Percentiles rank a stretch among this genome's conserved stretches.
These are phyloP conservation scores for Aspergillus brasiliensis DNA, from an alignment of 2,329 filamentous ascomycete genomes.

Conservation along the genomic window DNA sequence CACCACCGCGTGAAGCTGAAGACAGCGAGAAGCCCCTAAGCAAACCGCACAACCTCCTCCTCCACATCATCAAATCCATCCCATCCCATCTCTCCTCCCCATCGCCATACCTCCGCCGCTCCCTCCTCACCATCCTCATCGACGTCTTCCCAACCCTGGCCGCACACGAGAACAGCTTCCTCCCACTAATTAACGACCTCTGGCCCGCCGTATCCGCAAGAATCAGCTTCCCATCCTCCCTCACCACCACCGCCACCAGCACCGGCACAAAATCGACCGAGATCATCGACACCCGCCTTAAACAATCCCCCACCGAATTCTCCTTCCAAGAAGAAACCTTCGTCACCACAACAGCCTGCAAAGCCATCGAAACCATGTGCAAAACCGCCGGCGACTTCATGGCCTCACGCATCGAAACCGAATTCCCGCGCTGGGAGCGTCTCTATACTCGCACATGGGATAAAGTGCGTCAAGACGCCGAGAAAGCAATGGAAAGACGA, in stretches of 20 bases:
- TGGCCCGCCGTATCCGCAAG: slow-evolving; percentile 73
- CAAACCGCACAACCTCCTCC: slow-evolving; percentile 77
- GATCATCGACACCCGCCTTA: slow-evolving; percentile 46
- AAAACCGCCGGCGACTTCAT: slow-evolving; percentile 78
- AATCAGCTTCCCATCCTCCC: slow-evolving; percentile 46
- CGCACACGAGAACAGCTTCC: slow-evolving; percentile 75
- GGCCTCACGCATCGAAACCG: slow-evolving; percentile 69
- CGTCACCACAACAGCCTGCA: slow-evolving; percentile 69
- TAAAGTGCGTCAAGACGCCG: slow-evolving; percentile 40
- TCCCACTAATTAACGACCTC: slow-evolving; percentile 85
- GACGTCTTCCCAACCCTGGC: slow-evolving; percentile 73
- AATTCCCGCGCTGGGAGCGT: slow-evolving; percentile 56
- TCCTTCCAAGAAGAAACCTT: slow-evolving; percentile 44
- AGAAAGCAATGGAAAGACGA: slow-evolving; percentile 38
- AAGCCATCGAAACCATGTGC: slow-evolving; percentile 70
- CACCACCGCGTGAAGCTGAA: slow-evolving; percentile 50
- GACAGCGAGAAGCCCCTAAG: slow-evolving; percentile 64
- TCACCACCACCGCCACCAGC: slow-evolving; percentile 52
- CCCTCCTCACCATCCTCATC: slow-evolving; percentile 73
- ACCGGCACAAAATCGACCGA: slow-evolving; percentile 24
- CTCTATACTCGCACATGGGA: slow-evolving; percentile 45
- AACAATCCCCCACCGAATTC: slow-evolving; percentile 22
- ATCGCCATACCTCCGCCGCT: slow-evolving; percentile 74
- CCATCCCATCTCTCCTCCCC: slow-evolving; percentile 89
- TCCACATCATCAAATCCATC: slow-evolving; percentile 78